A percentile compares a stretch with the other conserved stretches of the same genome.
These are phyloP conservation scores for Chaetomium globosum DNA, from an alignment of 2,329 filamentous ascomycete genomes.

Conservation along the genomic window DNA sequence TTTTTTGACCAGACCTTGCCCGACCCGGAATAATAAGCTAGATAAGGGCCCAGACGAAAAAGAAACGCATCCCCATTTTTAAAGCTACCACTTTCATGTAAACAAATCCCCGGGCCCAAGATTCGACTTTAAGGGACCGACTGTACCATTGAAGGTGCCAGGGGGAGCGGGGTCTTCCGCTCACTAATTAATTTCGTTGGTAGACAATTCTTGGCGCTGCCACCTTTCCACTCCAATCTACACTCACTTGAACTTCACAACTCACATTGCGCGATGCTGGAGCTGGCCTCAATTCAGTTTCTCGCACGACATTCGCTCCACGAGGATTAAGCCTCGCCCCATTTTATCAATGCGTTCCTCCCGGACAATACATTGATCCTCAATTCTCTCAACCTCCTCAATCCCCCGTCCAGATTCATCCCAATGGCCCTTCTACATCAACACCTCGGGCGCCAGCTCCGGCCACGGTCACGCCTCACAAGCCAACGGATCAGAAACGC, in stretches of 20 bases:
- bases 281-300: background rate
- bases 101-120: too few species aligned
- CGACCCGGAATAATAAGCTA: too few species aligned
- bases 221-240: background rate
- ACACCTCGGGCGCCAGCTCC: background rate
- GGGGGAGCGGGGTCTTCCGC: background rate
- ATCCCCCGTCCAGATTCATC: background rate
- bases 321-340: background rate
- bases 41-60: too few species aligned
- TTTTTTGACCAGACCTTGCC: too few species aligned
- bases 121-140: too few species aligned
- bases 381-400: background rate
- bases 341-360: background rate
- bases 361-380: background rate
- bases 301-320: background rate
- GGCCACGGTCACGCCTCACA: background rate
- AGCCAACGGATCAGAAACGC: background rate
- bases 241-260: background rate
- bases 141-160: too few species aligned
- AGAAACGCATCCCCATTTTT: too few species aligned
- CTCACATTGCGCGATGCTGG: background rate
- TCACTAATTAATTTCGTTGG: too few species aligned
- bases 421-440: conserved; percentile 2
- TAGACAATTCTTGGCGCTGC: background rate
- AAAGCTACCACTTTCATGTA: too few species aligned